These are phyloP conservation scores for Coemansia pectinata DNA, from an alignment of 192 early-diverging fungal species.

Conservation along the genomic window DNA sequence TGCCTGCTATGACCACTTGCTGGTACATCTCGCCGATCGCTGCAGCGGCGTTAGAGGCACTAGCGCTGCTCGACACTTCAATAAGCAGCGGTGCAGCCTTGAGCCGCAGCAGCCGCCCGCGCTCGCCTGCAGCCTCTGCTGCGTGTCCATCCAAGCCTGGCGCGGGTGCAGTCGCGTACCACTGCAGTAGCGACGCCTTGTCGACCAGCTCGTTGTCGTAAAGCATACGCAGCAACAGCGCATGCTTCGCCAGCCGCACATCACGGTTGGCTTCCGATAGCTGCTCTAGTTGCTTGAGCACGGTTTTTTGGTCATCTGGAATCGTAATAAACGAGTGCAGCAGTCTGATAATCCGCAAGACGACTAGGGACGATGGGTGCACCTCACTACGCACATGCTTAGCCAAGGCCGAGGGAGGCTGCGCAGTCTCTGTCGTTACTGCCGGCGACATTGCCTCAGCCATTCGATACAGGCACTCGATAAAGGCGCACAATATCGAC, in stretches of 20 bases:
- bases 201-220: constrained; percentile 51
- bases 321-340: constrained; percentile 41
- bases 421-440: background rate
- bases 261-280: constrained; percentile 43
- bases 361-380: constrained; percentile 23
- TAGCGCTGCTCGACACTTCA: constrained; percentile 19
- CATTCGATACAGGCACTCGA: constrained; percentile 45
- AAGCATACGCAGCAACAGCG: constrained; percentile 36
- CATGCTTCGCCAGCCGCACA: constrained; percentile 24
- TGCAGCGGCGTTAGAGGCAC: background rate
- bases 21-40: constrained; percentile 31
- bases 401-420: constrained; percentile 42
- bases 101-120: constrained; percentile 35
- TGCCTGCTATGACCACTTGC: constrained; percentile 21
- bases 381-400: constrained; percentile 26
- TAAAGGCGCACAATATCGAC: constrained; percentile 48
- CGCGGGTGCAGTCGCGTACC: constrained; percentile 21
- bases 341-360: constrained; percentile 35
- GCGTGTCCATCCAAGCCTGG: background rate
- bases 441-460: constrained; percentile 13
- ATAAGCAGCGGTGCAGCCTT: constrained; percentile 30
- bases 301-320: constrained; percentile 39
- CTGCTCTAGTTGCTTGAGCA: constrained; percentile 47
- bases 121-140: background rate
- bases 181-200: constrained; percentile 27